These are phyloP conservation scores for Fusarium sp. DNA, from an alignment of 2,329 filamentous ascomycete species.

Conservation along the genomic window DNA sequence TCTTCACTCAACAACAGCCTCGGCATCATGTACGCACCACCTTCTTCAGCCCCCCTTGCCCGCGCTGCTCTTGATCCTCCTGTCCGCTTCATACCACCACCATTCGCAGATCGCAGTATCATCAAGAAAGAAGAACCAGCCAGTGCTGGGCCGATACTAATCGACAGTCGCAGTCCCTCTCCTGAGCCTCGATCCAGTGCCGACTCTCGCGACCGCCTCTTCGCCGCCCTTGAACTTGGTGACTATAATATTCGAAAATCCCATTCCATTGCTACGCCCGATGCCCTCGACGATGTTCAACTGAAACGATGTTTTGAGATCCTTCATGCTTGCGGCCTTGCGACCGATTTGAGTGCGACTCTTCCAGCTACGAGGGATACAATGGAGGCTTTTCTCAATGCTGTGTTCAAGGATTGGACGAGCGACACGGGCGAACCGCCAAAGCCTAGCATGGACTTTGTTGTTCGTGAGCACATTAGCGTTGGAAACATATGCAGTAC, in stretches of 20 bases:
- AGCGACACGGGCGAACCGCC: constrained; percentile 8
- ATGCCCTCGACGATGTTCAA: constrained; percentile 44
- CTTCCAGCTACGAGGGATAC: constrained; percentile 43
- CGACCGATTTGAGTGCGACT: constrained; percentile 41
- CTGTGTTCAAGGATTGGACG: constrained; percentile 46
- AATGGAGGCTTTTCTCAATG: constrained; percentile 48
- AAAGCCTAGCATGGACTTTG: constrained; percentile 46
- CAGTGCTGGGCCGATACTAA: constrained; percentile 5
- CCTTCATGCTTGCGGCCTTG: constrained; percentile 46
- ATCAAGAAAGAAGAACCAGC: constrained; percentile 8
- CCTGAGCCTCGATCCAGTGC: constrained; percentile 24
- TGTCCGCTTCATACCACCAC: not conserved
- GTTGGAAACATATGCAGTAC: constrained; percentile 47
- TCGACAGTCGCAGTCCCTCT: constrained; percentile 24
- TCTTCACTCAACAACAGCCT: not conserved
- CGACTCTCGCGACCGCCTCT: constrained; percentile 38
- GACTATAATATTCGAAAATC: constrained; percentile 26
- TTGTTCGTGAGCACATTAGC: constrained; percentile 42
- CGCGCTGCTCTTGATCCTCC: not conserved
- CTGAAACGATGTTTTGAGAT: constrained; percentile 49
- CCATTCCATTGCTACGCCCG: constrained; percentile 36
- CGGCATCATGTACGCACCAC: not conserved
- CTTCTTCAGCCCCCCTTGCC: not conserved
- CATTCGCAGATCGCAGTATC: not conserved
- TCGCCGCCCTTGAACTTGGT: constrained; percentile 40